A percentile compares a stretch with the other conserved stretches of the same genome.
Conservation (phyloP, 345 rosid genomes). For the Hypericum androsaemum region DNA sequence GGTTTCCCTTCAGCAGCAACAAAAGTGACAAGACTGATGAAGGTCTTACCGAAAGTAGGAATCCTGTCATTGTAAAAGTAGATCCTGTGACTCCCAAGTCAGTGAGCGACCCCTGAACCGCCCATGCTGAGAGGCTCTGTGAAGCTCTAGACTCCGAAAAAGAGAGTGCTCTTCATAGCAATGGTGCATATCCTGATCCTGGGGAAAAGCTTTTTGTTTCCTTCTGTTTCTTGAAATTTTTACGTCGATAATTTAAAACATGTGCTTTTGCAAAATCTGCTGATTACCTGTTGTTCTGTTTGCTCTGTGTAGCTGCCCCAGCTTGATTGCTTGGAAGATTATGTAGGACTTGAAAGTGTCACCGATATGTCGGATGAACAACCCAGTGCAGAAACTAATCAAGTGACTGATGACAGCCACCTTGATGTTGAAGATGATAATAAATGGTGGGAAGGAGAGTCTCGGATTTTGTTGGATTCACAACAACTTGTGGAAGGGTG, state of each 20-base stretch:
- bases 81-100: conserved; percentile 73
- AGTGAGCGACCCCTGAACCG: conserved; percentile 66
- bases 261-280: background rate
- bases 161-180: conserved; percentile 13
- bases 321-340: conserved; percentile 29
- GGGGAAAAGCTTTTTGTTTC: conserved; percentile 32
- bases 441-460: conserved; percentile 82
- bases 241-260: too few relatives aligned
- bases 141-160: conserved; percentile 32
- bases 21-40: conserved; percentile 52
- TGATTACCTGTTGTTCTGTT: conserved; percentile 1
- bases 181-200: conserved; percentile 15
- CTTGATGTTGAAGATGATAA: conserved; percentile 45
- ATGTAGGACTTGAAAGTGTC: conserved; percentile 33
- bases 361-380: conserved; percentile 15
- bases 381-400: conserved; percentile 8
- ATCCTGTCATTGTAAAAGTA: conserved; percentile 24
- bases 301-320: conserved; percentile 24
- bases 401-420: conserved; percentile 28
- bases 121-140: conserved; percentile 34
- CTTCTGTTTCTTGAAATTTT: conserved; percentile 16
- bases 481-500: conserved; percentile 86
- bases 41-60: conserved; percentile 32
- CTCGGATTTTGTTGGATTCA: conserved; percentile 61
- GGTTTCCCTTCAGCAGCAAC: conserved; percentile 68